Conservation (phyloP, 495 filamentous ascomycete genomes). For the Penicillium steckii region DNA sequence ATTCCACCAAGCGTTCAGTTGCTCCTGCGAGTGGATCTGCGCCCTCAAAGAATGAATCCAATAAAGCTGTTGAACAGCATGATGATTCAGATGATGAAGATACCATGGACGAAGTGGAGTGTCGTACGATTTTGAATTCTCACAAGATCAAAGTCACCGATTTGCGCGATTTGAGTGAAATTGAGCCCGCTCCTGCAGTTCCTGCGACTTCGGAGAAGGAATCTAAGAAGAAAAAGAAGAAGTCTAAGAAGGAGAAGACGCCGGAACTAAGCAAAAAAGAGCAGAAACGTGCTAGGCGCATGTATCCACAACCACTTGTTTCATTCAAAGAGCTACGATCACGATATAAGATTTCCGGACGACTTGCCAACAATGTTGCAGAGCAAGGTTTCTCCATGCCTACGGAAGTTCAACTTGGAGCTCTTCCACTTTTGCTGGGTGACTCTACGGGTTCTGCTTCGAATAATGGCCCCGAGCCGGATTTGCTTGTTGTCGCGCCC, state of each 20-base stretch:
- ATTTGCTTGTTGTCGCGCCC: conserved; percentile 86
- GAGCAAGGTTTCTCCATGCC: conserved; percentile 81
- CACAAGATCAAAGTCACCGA: conserved; percentile 88
- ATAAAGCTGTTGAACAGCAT: conserved; percentile 15
- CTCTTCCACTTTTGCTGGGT: conserved; percentile 72
- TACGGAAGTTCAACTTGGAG: conserved; percentile 90
- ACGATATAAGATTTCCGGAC: conserved; percentile 65
- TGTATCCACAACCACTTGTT: conserved; percentile 74
- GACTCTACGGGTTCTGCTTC: conserved; percentile 19
- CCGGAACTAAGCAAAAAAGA: conserved; percentile 50
- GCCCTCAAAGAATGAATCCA: conserved; percentile 16
- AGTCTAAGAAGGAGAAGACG: conserved; percentile 42
- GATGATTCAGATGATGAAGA: conserved; percentile 30
- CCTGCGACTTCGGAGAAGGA: conserved; percentile 47
- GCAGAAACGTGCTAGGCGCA: conserved; percentile 47
- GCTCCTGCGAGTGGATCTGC: conserved; percentile 16
- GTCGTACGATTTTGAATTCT: conserved; percentile 68
- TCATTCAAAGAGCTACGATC: conserved; percentile 71
- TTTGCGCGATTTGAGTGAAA: conserved; percentile 49
- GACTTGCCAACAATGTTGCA: conserved; percentile 74
- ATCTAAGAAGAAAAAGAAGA: conserved; percentile 52
- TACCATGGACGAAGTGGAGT: conserved; percentile 59
- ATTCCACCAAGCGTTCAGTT: conserved; percentile 26
- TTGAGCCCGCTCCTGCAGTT: conserved; percentile 26
- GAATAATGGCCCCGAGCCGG: conserved; percentile 39